Conservation (phyloP, 345 rosid genomes). For the Syzygium grande region DNA sequence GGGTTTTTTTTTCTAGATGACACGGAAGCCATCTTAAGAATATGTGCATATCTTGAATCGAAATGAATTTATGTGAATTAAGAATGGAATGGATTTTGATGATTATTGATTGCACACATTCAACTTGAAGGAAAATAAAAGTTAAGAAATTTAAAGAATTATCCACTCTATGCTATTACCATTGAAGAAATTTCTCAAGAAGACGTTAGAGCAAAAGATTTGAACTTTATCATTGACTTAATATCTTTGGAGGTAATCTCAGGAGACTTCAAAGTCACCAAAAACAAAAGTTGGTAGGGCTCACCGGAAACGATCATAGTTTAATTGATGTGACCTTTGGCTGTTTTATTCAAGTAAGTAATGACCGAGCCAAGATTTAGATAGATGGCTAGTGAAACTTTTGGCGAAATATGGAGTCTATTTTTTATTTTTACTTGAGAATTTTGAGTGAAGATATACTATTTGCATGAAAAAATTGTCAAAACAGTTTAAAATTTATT, state of each 20-base stretch:
- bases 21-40: not conserved
- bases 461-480: not conserved
- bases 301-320: not conserved
- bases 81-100: not conserved
- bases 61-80: not conserved
- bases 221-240: no score
- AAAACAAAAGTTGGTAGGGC: not conserved
- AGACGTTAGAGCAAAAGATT: no score
- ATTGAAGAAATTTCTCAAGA: no score
- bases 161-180: no score
- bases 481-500: not conserved
- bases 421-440: not conserved
- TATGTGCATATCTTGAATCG: not conserved
- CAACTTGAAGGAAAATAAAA: not conserved
- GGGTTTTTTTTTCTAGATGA: not conserved
- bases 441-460: not conserved
- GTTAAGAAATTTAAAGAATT: not conserved
- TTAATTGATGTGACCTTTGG: not conserved
- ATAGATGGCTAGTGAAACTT: not conserved
- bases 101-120: no score
- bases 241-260: not conserved
- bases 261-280: not conserved
- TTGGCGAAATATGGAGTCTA: not conserved
- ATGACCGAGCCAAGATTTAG: not conserved
- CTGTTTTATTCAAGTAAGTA: not conserved